phyloP scores from a whole-genome alignment of 192 early-diverging fungal species.

The Jimgerdemannia lactiflua region DNA sequence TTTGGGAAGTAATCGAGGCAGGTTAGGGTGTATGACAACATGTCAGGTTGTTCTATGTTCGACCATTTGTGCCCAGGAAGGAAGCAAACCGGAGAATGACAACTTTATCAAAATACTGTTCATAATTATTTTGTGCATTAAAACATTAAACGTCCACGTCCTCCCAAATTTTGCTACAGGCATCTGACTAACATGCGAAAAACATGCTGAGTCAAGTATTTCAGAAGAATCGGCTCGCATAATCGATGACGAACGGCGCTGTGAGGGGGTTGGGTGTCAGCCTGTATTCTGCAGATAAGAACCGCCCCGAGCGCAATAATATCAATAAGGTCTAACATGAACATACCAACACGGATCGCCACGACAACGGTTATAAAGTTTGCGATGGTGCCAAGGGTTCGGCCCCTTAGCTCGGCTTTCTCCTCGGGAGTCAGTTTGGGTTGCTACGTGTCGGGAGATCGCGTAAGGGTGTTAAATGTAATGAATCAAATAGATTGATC shows the following conservation, averaged over 20 bases:
- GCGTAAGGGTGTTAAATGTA: neutral
- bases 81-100: too few relatives aligned
- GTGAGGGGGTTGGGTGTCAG: neutral
- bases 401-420: constrained; percentile 28
- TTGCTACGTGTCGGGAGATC: constrained; percentile 4
- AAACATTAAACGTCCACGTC: too few relatives aligned
- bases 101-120: too few relatives aligned
- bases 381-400: constrained; percentile 25
- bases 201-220: neutral
- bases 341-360: neutral
- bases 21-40: too few relatives aligned
- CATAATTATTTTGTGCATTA: too few relatives aligned
- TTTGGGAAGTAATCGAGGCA: too few relatives aligned
- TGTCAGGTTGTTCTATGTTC: too few relatives aligned
- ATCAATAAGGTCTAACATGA: neutral
- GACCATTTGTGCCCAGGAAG: too few relatives aligned
- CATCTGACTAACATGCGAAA: neutral
- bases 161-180: too few relatives aligned
- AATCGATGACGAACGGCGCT: neutral
- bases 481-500: too few relatives aligned
- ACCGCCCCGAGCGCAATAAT: too few relatives aligned
- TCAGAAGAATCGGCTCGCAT: neutral
- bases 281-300: too few relatives aligned
- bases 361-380: constrained; percentile 25
- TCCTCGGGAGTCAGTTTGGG: constrained; percentile 32